Percentiles rank a stretch among this genome's conserved stretches.
phyloP scores from a whole-genome alignment of 148 eudicot genomes.

The Diospyros kaki region DNA sequence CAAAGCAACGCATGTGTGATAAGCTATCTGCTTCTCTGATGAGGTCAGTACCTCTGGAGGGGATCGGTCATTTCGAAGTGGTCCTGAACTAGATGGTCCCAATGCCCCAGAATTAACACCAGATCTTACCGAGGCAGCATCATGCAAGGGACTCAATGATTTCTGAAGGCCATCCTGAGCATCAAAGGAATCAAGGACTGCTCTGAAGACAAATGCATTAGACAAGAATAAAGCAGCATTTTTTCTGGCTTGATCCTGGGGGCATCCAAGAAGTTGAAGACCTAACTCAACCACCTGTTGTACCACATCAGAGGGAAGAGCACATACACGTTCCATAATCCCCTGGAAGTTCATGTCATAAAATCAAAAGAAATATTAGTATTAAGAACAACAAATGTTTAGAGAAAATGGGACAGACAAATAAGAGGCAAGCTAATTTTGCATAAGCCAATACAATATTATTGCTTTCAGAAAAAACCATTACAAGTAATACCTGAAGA shows the following conservation, averaged over 20 bases:
- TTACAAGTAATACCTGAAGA: conserved; percentile 59
- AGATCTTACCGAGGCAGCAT: conserved; percentile 86
- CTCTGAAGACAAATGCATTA: conserved; percentile 91
- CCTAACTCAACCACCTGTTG: conserved; percentile 76
- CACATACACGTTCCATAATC: conserved; percentile 94
- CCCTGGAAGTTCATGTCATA: conserved; percentile 42
- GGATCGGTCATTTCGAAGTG: conserved; percentile 74
- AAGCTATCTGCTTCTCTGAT: conserved; percentile 93
- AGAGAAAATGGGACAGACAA: background rate
- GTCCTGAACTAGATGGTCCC: conserved; percentile 51
- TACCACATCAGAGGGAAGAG: conserved; percentile 73
- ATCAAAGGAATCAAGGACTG: conserved; percentile 89
- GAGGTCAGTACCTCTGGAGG: conserved; percentile 82
- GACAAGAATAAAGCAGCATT: conserved; percentile 93
- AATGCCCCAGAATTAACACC: conserved; percentile 69
- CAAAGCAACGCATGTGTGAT: conserved; percentile 87
- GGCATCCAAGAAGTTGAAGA: conserved; percentile 86
- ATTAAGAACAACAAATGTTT: background rate
- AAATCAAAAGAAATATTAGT: background rate
- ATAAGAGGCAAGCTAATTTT: background rate
- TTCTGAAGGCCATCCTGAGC: conserved; percentile 85
- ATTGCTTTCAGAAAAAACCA: background rate
- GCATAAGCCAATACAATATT: background rate
- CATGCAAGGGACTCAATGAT: conserved; percentile 53
- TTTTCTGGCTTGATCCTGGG: conserved; percentile 92